These are phyloP conservation scores for Dacryopinax spathularia DNA, from an alignment of 768 basidiomycete species.

Conservation along the genomic window DNA sequence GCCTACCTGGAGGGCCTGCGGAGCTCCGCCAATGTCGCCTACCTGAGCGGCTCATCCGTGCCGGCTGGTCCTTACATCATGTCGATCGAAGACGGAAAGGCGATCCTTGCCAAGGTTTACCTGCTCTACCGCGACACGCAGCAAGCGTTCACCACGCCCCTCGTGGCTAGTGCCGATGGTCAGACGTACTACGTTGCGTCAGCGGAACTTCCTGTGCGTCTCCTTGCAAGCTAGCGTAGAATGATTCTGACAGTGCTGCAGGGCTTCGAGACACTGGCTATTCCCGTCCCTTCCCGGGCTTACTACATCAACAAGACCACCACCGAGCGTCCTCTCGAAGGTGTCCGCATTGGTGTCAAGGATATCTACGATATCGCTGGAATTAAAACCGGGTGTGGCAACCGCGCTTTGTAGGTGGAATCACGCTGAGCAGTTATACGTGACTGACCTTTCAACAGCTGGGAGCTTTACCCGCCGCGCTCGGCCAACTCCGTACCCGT, in stretches of 20 bases:
- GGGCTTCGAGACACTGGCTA: constrained; percentile 19
- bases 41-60: constrained; percentile 1
- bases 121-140: constrained; percentile 15
- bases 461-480: constrained; percentile 25
- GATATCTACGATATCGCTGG: constrained; percentile 31
- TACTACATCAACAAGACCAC: constrained; percentile 17
- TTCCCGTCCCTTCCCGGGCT: constrained; percentile 39
- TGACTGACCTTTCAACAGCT: constrained; percentile 9
- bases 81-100: constrained; percentile 2
- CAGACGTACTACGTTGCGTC: not conserved
- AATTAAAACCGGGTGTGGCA: constrained; percentile 26
- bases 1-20: not conserved
- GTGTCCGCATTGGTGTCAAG: constrained; percentile 38
- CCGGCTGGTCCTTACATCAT: constrained; percentile 17
- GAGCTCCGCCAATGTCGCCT: not conserved
- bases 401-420: constrained; percentile 19
- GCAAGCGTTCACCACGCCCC: constrained; percentile 17
- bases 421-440: not conserved
- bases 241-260: constrained; percentile 11
- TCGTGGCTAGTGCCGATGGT: constrained; percentile 5
- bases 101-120: constrained; percentile 17
- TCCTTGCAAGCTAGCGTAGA: not conserved
- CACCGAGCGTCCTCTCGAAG: constrained; percentile 27
- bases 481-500: constrained; percentile 30
- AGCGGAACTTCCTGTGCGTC: not conserved